phyloP scores from a whole-genome alignment of 2,329 filamentous ascomycete species.

The Neofusicoccum ribis region DNA sequence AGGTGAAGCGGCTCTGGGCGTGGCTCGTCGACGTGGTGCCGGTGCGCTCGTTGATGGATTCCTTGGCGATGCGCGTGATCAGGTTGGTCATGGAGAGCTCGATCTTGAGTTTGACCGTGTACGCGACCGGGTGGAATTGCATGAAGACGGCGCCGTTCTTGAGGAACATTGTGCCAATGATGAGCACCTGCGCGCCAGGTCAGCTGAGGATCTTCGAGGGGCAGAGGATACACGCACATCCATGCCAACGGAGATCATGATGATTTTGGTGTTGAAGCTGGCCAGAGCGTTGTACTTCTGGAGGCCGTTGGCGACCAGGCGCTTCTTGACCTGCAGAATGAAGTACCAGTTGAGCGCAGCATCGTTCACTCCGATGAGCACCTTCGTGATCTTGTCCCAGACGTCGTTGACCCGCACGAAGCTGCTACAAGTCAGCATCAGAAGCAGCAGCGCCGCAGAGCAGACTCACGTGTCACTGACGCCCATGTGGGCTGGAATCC shows the following conservation, averaged over 20 bases:
- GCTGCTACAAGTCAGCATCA: neutral
- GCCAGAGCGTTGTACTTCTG: constrained; percentile 31
- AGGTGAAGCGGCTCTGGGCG: constrained; percentile 1
- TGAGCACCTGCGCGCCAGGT: neutral
- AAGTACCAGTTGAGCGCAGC: constrained; percentile 32
- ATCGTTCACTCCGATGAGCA: constrained; percentile 29
- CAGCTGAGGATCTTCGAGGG: neutral
- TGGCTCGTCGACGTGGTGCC: constrained; percentile 7
- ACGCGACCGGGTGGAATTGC: constrained; percentile 45
- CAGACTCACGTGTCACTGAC: constrained; percentile 24
- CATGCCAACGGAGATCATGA: constrained; percentile 29
- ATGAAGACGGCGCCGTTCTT: constrained; percentile 26
- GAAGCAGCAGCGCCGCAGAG: too few species aligned
- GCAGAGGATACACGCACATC: constrained; percentile 23
- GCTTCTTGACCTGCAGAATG: constrained; percentile 27
- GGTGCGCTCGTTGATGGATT: constrained; percentile 9
- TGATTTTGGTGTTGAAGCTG: constrained; percentile 30
- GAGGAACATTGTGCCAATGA: constrained; percentile 19
- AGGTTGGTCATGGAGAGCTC: constrained; percentile 48
- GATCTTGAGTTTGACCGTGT: constrained; percentile 48
- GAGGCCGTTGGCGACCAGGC: constrained; percentile 29
- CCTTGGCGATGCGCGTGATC: constrained; percentile 29
- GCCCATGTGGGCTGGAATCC: constrained; percentile 32
- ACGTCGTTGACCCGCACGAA: constrained; percentile 25
- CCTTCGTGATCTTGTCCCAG: constrained; percentile 27